Evolutionary conservation across 345 rosid genomes (phyloP).

Genomic region (Kernera saxatilis): DNA sequence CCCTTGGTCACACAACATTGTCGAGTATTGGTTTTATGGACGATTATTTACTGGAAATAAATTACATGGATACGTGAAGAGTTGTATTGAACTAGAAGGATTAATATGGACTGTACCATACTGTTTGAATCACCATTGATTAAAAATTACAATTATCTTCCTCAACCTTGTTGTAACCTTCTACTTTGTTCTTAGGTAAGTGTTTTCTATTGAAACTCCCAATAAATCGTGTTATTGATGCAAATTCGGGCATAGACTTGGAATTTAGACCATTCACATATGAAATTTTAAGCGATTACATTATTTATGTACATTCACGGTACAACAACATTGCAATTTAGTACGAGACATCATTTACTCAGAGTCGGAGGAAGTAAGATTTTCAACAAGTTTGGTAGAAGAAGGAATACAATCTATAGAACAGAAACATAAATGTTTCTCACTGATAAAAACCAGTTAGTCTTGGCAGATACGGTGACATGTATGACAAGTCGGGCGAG

Average conservation of each 20-base stretch:
- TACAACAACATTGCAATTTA: background rate
- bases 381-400: background rate
- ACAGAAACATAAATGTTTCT: background rate
- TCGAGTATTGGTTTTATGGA: background rate
- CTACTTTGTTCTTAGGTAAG: no score
- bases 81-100: background rate
- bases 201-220: no score
- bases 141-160: no score
- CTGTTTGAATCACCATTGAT: no score
- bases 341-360: background rate
- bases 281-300: background rate
- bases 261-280: no score
- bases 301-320: background rate
- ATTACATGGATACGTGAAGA: background rate
- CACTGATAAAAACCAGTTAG: background rate
- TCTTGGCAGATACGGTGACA: background rate
- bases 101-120: no score
- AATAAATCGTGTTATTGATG: no score
- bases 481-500: background rate
- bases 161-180: no score
- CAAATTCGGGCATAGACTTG: no score
- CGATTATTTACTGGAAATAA: background rate
- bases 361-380: background rate
- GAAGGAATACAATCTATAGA: background rate
- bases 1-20: background rate